Conservation (phyloP, 2,329 filamentous ascomycete genomes). For the Ophiostoma pallidulum region DNA sequence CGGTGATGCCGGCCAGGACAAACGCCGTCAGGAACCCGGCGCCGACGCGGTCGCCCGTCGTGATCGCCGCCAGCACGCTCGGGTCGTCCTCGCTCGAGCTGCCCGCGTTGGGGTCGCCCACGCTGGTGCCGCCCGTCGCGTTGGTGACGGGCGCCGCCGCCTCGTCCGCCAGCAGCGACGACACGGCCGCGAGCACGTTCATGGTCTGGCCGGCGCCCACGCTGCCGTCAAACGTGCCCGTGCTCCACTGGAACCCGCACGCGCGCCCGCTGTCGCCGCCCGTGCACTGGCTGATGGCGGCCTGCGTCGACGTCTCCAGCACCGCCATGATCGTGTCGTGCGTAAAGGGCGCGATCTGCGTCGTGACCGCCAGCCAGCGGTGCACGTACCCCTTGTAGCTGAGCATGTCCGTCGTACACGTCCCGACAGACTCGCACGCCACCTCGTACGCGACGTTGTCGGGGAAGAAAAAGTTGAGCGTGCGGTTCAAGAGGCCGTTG, state of each 20-base stretch:
- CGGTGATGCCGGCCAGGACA: conserved; percentile 32
- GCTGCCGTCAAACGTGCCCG: conserved; percentile 37
- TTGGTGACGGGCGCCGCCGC: conserved; percentile 29
- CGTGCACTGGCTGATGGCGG: conserved; percentile 40
- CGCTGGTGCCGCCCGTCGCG: conserved; percentile 39
- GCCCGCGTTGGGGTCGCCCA: conserved; percentile 37
- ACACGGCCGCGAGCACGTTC: conserved; percentile 42
- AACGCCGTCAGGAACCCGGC: conserved; percentile 56
- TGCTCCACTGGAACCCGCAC: conserved; percentile 47
- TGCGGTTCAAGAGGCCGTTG: conserved; percentile 35
- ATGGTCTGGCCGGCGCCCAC: conserved; percentile 47
- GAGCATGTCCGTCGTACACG: conserved; percentile 49
- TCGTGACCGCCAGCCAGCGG: conserved; percentile 40
- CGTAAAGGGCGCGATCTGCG: conserved; percentile 41
- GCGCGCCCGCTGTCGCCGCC: conserved; percentile 31
- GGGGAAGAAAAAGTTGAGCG: conserved; percentile 38
- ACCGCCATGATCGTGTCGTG: conserved; percentile 33
- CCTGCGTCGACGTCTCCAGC: conserved; percentile 37
- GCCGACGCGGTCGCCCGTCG: conserved; percentile 55
- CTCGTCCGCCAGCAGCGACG: conserved; percentile 31
- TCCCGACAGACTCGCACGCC: conserved; percentile 42
- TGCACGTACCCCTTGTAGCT: conserved; percentile 49
- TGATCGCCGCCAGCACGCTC: conserved; percentile 29
- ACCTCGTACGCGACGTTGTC: conserved; percentile 39
- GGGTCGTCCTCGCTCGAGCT: conserved; percentile 23